Conservation (phyloP, 2,329 filamentous ascomycete species). For the Monilinia vaccinii-corymbosi region DNA sequence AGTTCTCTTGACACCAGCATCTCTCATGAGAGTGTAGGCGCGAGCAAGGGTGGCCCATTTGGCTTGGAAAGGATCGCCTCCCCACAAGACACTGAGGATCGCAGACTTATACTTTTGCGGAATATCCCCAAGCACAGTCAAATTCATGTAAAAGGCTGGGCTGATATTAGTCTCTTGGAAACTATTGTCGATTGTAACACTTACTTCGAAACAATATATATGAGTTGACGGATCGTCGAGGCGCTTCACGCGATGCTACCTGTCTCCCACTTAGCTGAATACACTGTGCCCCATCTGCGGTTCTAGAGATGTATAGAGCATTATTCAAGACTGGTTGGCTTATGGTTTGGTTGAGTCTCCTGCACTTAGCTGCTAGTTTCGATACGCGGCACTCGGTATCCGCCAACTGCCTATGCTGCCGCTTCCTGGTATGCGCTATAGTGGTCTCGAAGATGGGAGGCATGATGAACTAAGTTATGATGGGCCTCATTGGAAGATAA, state of each 20-base stretch:
- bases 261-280: background rate
- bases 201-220: conserved; percentile 18
- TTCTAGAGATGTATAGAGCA: background rate
- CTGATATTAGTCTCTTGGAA: background rate
- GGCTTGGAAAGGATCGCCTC: conserved; percentile 19
- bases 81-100: conserved; percentile 17
- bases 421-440: background rate
- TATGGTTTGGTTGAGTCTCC: background rate
- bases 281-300: background rate
- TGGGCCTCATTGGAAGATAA: background rate
- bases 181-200: background rate
- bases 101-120: conserved; percentile 21
- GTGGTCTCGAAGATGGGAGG: background rate
- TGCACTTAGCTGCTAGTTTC: background rate
- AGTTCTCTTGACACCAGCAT: conserved; percentile 14
- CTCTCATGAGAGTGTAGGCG: conserved; percentile 20
- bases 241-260: background rate
- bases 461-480: background rate
- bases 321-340: background rate
- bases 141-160: conserved; percentile 11
- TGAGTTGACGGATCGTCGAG: conserved; percentile 13
- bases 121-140: background rate
- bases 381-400: background rate
- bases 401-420: background rate
- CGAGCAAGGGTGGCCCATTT: conserved; percentile 21